Conservation (phyloP, 345 rosid genomes). For the Citrus sp. region DNA sequence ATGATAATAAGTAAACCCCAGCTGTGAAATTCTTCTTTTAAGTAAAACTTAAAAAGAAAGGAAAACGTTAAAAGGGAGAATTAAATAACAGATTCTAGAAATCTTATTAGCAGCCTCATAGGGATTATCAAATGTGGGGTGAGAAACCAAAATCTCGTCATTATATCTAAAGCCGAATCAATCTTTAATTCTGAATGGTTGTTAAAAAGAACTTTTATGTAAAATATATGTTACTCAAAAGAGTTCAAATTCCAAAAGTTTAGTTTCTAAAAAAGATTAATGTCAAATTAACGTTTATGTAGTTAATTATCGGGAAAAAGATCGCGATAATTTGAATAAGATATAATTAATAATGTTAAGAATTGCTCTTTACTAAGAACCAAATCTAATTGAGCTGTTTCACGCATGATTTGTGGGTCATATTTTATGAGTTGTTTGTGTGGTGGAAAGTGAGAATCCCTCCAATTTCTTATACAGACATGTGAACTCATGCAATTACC, state of each 20-base stretch:
- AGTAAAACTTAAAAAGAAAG: conserved; percentile 1
- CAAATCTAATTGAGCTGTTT: conserved; percentile 61
- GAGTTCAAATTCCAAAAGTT: not conserved
- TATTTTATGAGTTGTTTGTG: conserved; percentile 46
- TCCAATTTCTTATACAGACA: conserved; percentile 37
- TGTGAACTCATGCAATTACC: conserved; percentile 48
- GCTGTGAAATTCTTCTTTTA: conserved; percentile 20
- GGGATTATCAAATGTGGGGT: conserved; percentile 15
- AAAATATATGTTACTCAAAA: conserved; percentile 5
- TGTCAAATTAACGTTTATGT: conserved; percentile 7
- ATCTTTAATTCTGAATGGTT: not conserved
- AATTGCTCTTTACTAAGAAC: conserved; percentile 19
- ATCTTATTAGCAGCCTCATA: conserved; percentile 33
- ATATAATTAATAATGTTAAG: conserved; percentile 1
- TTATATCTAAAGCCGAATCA: conserved; percentile 7
- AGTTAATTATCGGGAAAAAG: conserved; percentile 2
- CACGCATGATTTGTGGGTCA: conserved; percentile 58
- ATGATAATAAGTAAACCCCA: not conserved
- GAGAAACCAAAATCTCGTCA: conserved; percentile 11
- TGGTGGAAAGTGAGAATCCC: conserved; percentile 56
- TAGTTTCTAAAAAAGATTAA: not conserved
- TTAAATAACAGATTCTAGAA: conserved; percentile 40
- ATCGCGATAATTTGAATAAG: conserved; percentile 20
- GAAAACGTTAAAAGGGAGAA: not conserved
- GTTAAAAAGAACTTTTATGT: not conserved